Evolutionary conservation across 495 filamentous ascomycete species (phyloP).

Genomic region (Aspergillus taichungensis): DNA sequence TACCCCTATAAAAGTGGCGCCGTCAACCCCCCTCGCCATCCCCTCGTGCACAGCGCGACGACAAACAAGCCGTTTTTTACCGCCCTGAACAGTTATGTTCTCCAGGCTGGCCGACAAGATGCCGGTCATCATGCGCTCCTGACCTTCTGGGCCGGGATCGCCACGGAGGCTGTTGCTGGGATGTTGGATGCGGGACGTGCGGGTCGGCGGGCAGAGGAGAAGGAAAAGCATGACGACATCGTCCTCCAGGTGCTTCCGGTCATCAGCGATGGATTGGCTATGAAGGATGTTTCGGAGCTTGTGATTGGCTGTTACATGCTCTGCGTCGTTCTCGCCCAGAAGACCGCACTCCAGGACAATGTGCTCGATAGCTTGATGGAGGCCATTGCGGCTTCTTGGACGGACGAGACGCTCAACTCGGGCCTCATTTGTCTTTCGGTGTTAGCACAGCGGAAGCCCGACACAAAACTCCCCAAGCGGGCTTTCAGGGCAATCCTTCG

Average conservation of each 20-base stretch:
- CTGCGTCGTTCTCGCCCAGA: slow-evolving; percentile 71
- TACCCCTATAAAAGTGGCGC: slow-evolving; percentile 71
- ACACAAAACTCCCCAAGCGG: slow-evolving; percentile 46
- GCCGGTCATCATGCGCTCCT: slow-evolving; percentile 67
- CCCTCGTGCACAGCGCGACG: slow-evolving; percentile 69
- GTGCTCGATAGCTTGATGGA: slow-evolving; percentile 77
- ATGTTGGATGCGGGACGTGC: slow-evolving; percentile 70
- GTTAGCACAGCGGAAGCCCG: slow-evolving; percentile 65
- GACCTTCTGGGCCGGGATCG: slow-evolving; percentile 80
- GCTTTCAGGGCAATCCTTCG: slow-evolving; percentile 63
- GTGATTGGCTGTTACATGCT: slow-evolving; percentile 87
- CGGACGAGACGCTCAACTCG: slow-evolving; percentile 54
- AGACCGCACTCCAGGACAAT: slow-evolving; percentile 63
- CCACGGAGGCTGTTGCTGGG: slow-evolving; percentile 68
- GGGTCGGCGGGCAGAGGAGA: slow-evolving; percentile 56
- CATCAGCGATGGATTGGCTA: slow-evolving; percentile 62
- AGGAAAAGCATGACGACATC: slow-evolving; percentile 68
- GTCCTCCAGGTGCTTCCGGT: slow-evolving; percentile 65
- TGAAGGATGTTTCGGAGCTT: slow-evolving; percentile 65
- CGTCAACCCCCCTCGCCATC: slow-evolving; percentile 63
- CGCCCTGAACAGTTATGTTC: slow-evolving; percentile 62
- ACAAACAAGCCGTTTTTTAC: slow-evolving; percentile 63
- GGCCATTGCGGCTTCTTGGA: slow-evolving; percentile 68
- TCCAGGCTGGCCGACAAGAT: slow-evolving; percentile 55
- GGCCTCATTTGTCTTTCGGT: slow-evolving; percentile 77